These are phyloP conservation scores for Mycena kentingensis DNA, from an alignment of 768 basidiomycete species.

Conservation along the genomic window DNA sequence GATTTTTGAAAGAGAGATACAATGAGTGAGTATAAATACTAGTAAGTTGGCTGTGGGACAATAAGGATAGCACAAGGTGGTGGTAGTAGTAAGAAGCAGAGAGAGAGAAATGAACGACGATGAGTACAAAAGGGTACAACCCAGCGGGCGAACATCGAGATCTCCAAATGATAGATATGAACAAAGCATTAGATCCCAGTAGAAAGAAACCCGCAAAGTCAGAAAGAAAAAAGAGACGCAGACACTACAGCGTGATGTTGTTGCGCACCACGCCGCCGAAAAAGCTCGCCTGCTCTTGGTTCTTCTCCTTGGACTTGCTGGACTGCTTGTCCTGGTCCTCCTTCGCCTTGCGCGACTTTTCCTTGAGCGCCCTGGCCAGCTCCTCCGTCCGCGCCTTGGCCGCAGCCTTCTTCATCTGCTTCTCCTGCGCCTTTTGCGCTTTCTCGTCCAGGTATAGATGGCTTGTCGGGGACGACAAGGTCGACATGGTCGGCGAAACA, in stretches of 20 bases:
- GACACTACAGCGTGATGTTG: conserved; percentile 6
- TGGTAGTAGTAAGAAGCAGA: neutral
- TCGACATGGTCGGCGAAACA: conserved; percentile 7
- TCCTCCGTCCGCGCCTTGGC: conserved; percentile 41
- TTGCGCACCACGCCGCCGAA: conserved; percentile 26
- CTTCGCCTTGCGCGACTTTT: conserved; percentile 34
- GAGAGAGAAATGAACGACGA: neutral
- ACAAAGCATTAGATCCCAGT: neutral
- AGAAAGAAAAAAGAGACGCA: neutral
- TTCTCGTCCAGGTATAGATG: conserved; percentile 42
- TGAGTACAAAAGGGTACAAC: neutral
- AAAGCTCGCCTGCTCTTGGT: conserved; percentile 19
- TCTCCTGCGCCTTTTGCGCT: conserved; percentile 44
- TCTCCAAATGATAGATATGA: neutral
- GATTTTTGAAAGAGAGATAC: conserved; percentile 1
- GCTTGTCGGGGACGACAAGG: conserved; percentile 15
- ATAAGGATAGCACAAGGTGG: neutral
- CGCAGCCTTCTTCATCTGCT: conserved; percentile 41
- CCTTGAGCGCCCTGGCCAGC: conserved; percentile 49
- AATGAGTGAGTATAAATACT: neutral
- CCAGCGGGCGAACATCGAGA: neutral
- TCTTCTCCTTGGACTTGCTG: conserved; percentile 16
- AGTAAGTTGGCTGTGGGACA: neutral
- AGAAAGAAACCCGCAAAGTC: conserved; percentile 3
- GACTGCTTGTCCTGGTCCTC: conserved; percentile 35